phyloP scores from a whole-genome alignment of 1,284 basidiomycete species.

The Ceratorhiza oryzae-sativae region DNA sequence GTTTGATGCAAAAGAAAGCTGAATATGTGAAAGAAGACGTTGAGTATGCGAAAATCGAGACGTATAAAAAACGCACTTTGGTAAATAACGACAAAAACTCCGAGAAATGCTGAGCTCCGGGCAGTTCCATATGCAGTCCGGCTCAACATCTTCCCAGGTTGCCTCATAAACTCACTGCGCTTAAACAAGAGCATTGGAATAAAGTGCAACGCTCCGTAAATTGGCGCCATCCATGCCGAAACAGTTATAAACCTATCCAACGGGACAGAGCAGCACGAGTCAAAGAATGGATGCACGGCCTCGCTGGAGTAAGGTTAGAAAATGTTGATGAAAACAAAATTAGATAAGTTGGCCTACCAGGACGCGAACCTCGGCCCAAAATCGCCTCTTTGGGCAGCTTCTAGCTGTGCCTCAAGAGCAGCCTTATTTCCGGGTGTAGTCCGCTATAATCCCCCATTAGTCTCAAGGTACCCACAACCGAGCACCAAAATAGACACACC shows the following conservation, averaged over 20 bases:
- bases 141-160: slow-evolving; percentile 69
- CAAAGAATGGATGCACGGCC: slow-evolving; percentile 81
- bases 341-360: slow-evolving; percentile 51
- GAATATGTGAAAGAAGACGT: slow-evolving; percentile 1
- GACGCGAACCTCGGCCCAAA: slow-evolving; percentile 67
- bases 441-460: slow-evolving; percentile 12
- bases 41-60: slow-evolving; percentile 5
- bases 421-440: slow-evolving; percentile 43
- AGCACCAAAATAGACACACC: slow-evolving; percentile 51
- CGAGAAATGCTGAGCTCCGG: slow-evolving; percentile 89
- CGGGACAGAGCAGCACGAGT: slow-evolving; percentile 72
- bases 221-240: slow-evolving; percentile 79
- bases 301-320: slow-evolving; percentile 50
- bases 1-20: slow-evolving; percentile 79
- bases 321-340: background rate
- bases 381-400: slow-evolving; percentile 48
- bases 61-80: slow-evolving; percentile 63
- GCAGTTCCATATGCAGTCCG: slow-evolving; percentile 76
- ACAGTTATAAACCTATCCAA: slow-evolving; percentile 81
- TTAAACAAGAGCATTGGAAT: slow-evolving; percentile 86
- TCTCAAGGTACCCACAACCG: background rate
- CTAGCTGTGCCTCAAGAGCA: slow-evolving; percentile 38
- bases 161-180: slow-evolving; percentile 59
- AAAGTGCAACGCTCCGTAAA: slow-evolving; percentile 90
- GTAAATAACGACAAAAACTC: slow-evolving; percentile 83